Evolutionary conservation across 345 rosid species (phyloP).

Genomic region (Cardamine occulta): DNA sequence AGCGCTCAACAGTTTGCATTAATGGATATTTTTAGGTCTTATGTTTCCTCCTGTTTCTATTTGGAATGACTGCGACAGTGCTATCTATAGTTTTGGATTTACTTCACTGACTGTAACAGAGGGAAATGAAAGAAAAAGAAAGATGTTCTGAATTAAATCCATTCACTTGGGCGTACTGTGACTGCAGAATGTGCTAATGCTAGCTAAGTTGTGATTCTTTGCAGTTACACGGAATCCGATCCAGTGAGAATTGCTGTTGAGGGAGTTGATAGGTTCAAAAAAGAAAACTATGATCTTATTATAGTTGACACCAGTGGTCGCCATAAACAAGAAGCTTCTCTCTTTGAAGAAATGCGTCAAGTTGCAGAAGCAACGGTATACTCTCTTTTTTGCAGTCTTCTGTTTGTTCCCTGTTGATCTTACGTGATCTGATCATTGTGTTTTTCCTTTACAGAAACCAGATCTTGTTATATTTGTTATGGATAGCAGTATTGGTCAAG

Average conservation of each 20-base stretch:
- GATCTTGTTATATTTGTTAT: conserved; percentile 88
- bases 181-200: conserved; percentile 8
- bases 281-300: conserved; percentile 88
- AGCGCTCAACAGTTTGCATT: no score
- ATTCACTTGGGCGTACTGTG: neutral
- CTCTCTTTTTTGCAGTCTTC: neutral
- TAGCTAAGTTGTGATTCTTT: conserved; percentile 7
- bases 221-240: conserved; percentile 89
- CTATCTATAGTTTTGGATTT: no score
- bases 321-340: conserved; percentile 92
- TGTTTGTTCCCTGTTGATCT: conserved; percentile 10
- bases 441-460: conserved; percentile 62
- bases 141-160: neutral
- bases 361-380: conserved; percentile 90
- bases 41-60: no score
- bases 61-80: no score
- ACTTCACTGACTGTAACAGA: no score
- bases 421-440: conserved; percentile 16
- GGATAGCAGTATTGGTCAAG: conserved; percentile 98
- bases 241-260: conserved; percentile 88
- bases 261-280: conserved; percentile 86
- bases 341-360: conserved; percentile 98
- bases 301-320: conserved; percentile 96
- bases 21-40: no score
- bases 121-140: neutral